phyloP scores from a whole-genome alignment of 2,329 filamentous ascomycete genomes.

The Penicillium sp. region DNA sequence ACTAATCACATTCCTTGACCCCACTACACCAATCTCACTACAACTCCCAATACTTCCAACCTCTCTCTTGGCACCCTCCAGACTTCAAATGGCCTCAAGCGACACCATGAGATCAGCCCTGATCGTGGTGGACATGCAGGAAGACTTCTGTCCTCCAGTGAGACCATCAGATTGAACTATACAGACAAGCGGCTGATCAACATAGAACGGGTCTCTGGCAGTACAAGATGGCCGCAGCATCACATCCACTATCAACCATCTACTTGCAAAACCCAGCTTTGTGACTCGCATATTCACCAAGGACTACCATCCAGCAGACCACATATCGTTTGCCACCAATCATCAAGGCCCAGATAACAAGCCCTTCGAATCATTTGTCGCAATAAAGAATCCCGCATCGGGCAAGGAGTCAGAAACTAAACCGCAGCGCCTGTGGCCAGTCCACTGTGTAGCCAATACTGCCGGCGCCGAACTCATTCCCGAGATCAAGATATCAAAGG shows the following conservation, averaged over 20 bases:
- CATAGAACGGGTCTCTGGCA: constrained; percentile 78
- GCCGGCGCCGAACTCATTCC: constrained; percentile 72
- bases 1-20: not conserved
- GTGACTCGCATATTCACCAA: constrained; percentile 78
- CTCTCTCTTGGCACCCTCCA: not conserved
- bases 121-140: constrained; percentile 83
- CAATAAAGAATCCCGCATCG: constrained; percentile 54
- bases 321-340: constrained; percentile 87
- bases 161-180: constrained; percentile 31
- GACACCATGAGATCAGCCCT: constrained; percentile 53
- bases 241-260: constrained; percentile 69
- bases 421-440: constrained; percentile 77
- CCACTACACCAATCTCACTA: not conserved
- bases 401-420: constrained; percentile 63
- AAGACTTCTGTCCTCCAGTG: constrained; percentile 93
- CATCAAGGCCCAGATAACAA: constrained; percentile 64
- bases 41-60: not conserved
- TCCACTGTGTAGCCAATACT: constrained; percentile 80
- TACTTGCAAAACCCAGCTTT: constrained; percentile 70
- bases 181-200: not conserved
- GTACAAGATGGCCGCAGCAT: constrained; percentile 74
- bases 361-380: constrained; percentile 67
- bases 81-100: not conserved
- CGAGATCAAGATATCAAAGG: constrained; percentile 62
- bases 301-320: constrained; percentile 81